Percentiles rank a stretch among this genome's conserved stretches.
These are phyloP conservation scores for Myxozyma neglecta DNA, from an alignment of 805 yeast genomes.

Conservation along the genomic window DNA sequence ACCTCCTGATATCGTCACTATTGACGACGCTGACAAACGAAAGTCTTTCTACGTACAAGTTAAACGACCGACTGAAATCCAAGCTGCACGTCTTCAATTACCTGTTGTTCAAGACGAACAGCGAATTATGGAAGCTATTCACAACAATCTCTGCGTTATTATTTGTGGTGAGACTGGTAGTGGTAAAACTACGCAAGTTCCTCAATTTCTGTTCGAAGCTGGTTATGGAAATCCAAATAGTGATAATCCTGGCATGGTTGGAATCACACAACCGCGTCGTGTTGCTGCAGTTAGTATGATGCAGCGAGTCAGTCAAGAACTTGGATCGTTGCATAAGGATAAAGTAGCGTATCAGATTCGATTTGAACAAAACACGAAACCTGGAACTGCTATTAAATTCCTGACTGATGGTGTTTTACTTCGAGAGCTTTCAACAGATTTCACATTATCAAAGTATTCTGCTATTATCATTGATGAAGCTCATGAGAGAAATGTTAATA, in stretches of 20 bases:
- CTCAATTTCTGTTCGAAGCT: conserved; percentile 90
- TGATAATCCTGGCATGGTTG: conserved; percentile 88
- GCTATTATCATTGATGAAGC: conserved; percentile 94
- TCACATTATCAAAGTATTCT: conserved; percentile 77
- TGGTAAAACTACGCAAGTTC: conserved; percentile 97
- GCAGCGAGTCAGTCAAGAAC: conserved; percentile 69
- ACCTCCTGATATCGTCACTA: conserved; percentile 59
- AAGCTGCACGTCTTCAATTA: conserved; percentile 62
- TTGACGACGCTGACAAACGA: conserved; percentile 55
- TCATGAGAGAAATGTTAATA: conserved; percentile 92
- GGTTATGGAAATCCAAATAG: conserved; percentile 72
- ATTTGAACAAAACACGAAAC: conserved; percentile 66
- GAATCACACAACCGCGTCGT: conserved; percentile 92
- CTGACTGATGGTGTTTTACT: conserved; percentile 95
- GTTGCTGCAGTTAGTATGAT: conserved; percentile 95
- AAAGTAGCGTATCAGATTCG: conserved; percentile 80
- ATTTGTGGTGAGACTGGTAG: conserved; percentile 98
- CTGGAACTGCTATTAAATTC: conserved; percentile 73
- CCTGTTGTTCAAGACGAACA: conserved; percentile 94
- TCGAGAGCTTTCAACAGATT: conserved; percentile 89
- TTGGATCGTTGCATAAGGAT: conserved; percentile 65
- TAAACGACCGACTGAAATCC: conserved; percentile 49
- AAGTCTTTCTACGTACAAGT: conserved; percentile 60
- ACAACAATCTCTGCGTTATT: conserved; percentile 85
- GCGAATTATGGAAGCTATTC: conserved; percentile 90